Conservation (phyloP, 495 filamentous ascomycete genomes). For the Aspergillus cavernicola region DNA sequence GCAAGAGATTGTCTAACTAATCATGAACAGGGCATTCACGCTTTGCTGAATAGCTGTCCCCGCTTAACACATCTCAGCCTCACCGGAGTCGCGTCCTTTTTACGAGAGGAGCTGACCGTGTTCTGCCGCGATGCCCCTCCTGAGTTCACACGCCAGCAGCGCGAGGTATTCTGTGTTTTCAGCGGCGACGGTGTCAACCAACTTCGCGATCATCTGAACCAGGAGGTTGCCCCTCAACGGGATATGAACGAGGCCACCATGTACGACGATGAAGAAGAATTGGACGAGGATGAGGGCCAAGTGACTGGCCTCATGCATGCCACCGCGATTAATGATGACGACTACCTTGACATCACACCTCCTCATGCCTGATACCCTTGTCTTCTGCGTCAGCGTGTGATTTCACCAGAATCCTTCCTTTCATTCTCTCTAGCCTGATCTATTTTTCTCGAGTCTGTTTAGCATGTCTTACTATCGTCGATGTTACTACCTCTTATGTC, state of each 20-base stretch:
- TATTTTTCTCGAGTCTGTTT: conserved; percentile 11
- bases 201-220: conserved; percentile 75
- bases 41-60: conserved; percentile 84
- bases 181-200: conserved; percentile 78
- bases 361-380: conserved; percentile 39
- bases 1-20: conserved; percentile 11
- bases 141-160: conserved; percentile 94
- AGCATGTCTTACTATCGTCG: conserved; percentile 7
- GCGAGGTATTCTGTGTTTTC: conserved; percentile 95
- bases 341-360: conserved; percentile 44
- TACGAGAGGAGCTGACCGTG: conserved; percentile 67
- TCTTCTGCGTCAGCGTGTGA: conserved; percentile 18
- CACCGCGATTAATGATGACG: conserved; percentile 49
- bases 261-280: conserved; percentile 56
- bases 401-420: conserved; percentile 13
- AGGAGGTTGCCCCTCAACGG: conserved; percentile 21
- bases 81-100: conserved; percentile 84
- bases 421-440: conserved; percentile 2
- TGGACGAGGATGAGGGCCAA: conserved; percentile 50
- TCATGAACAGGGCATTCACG: conserved; percentile 72
- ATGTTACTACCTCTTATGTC: conserved; percentile 1
- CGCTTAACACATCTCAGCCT: conserved; percentile 92
- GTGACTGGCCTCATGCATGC: conserved; percentile 55
- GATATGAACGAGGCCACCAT: conserved; percentile 48
- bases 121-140: conserved; percentile 85